Evolutionary conservation across 768 basidiomycete species (phyloP).

Genomic region (Mycena alexandri): DNA sequence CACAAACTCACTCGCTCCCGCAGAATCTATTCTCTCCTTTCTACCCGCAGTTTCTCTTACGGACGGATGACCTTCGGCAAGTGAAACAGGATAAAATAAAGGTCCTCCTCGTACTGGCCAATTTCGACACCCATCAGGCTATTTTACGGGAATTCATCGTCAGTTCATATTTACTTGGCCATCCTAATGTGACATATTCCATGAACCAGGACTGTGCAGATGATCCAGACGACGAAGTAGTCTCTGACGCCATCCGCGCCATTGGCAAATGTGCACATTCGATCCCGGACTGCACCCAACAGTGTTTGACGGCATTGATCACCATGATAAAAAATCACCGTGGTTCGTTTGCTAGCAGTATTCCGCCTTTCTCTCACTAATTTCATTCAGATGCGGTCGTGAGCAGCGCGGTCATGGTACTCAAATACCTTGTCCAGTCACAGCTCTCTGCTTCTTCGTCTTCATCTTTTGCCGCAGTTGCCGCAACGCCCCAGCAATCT

Average conservation of each 20-base stretch:
- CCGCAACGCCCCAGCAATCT: slow-evolving; percentile 47
- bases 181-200: slow-evolving; percentile 2
- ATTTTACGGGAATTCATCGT: slow-evolving; percentile 91
- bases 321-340: slow-evolving; percentile 81
- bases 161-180: slow-evolving; percentile 43
- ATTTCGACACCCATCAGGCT: slow-evolving; percentile 72
- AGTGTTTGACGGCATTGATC: slow-evolving; percentile 83
- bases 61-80: slow-evolving; percentile 72
- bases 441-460: slow-evolving; percentile 57
- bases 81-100: slow-evolving; percentile 84
- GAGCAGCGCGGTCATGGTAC: slow-evolving; percentile 83
- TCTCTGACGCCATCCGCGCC: slow-evolving; percentile 79
- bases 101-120: slow-evolving; percentile 76
- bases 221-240: slow-evolving; percentile 79
- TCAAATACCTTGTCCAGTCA: slow-evolving; percentile 86
- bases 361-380: background rate
- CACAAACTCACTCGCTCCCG: background rate
- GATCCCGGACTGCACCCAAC: slow-evolving; percentile 76
- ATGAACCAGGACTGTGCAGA: slow-evolving; percentile 79
- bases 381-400: slow-evolving; percentile 75
- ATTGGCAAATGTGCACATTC: slow-evolving; percentile 81
- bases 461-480: slow-evolving; percentile 40
- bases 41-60: slow-evolving; percentile 77
- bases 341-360: slow-evolving; percentile 59
- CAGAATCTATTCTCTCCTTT: slow-evolving; percentile 75